Evolutionary conservation across 129 eudicot species (phyloP).

Genomic region (Chrysanthemum lavandulifolium): DNA sequence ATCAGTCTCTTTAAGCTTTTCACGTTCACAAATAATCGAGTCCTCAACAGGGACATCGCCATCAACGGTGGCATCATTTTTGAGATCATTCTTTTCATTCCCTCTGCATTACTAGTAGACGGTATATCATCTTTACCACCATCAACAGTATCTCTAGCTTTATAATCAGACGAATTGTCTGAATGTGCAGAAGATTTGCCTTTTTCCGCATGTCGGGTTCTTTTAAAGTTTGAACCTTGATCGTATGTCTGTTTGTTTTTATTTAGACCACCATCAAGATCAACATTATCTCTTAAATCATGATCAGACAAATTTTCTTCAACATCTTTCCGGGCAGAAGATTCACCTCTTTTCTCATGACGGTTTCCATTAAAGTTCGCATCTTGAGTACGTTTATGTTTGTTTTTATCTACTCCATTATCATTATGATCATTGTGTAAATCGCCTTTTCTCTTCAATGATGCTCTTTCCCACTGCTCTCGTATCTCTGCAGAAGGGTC

Average conservation of each 20-base stretch:
- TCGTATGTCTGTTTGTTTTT: not conserved
- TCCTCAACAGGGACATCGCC: constrained; percentile 18
- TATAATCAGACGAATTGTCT: not conserved
- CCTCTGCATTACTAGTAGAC: constrained; percentile 20
- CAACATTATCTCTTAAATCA: constrained; percentile 11
- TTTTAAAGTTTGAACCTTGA: not conserved
- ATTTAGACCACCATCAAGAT: constrained; percentile 12
- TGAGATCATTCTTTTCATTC: constrained; percentile 20
- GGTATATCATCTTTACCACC: constrained; percentile 27
- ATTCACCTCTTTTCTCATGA: constrained; percentile 14
- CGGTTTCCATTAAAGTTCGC: constrained; percentile 18
- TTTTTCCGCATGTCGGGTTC: not conserved
- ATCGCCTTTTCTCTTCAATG: constrained; percentile 47
- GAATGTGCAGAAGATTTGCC: not conserved
- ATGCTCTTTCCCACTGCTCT: constrained; percentile 86
- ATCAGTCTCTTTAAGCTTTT: constrained; percentile 82
- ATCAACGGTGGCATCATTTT: constrained; percentile 22
- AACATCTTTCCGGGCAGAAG: constrained; percentile 1
- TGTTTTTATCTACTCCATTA: constrained; percentile 18
- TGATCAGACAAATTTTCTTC: constrained; percentile 18
- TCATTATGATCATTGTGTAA: constrained; percentile 25
- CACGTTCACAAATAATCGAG: constrained; percentile 53
- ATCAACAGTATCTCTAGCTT: constrained; percentile 3
- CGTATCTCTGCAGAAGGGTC: constrained; percentile 49
- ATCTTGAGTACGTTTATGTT: constrained; percentile 17